These are phyloP conservation scores for Puccinellia tenuiflora DNA, from an alignment of 176 grass and related monocot genomes.

Conservation along the genomic window DNA sequence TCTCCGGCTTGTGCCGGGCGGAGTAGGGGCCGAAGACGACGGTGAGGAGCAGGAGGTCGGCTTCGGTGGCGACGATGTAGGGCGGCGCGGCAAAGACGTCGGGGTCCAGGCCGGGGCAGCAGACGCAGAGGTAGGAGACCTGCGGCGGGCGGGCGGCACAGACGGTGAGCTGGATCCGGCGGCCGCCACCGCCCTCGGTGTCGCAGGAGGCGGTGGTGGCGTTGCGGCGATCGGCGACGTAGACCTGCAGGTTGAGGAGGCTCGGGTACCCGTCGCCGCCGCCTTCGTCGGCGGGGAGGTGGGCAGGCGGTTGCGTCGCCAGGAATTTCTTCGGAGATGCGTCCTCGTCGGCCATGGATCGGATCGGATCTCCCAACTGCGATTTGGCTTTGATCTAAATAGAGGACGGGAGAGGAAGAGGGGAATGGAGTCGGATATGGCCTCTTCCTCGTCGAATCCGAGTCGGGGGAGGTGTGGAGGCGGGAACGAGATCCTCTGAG, in stretches of 20 bases:
- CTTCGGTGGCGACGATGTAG: not conserved
- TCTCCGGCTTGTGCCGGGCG: not conserved
- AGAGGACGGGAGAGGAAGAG: not conserved
- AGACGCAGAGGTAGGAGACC: not conserved
- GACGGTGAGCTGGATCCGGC: not conserved
- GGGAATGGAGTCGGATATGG: too few relatives aligned
- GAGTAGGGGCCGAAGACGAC: not conserved
- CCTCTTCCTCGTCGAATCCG: too few relatives aligned
- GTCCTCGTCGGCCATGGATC: not conserved
- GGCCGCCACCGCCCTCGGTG: not conserved
- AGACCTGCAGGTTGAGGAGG: not conserved
- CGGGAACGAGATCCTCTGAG: too few relatives aligned
- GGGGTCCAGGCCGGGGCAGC: not conserved
- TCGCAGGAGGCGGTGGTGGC: not conserved
- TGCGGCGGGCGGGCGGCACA: not conserved
- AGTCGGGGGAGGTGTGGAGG: too few relatives aligned
- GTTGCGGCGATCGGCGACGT: not conserved
- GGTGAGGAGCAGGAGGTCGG: not conserved
- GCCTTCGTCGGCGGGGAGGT: not conserved
- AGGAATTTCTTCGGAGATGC: not conserved
- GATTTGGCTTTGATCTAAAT: not conserved
- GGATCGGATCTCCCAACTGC: not conserved
- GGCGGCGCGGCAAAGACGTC: not conserved
- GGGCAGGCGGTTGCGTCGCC: not conserved
- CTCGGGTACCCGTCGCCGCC: not conserved